These are phyloP conservation scores for Alternaria conjuncta DNA, from an alignment of 2,329 filamentous ascomycete genomes.

Conservation along the genomic window DNA sequence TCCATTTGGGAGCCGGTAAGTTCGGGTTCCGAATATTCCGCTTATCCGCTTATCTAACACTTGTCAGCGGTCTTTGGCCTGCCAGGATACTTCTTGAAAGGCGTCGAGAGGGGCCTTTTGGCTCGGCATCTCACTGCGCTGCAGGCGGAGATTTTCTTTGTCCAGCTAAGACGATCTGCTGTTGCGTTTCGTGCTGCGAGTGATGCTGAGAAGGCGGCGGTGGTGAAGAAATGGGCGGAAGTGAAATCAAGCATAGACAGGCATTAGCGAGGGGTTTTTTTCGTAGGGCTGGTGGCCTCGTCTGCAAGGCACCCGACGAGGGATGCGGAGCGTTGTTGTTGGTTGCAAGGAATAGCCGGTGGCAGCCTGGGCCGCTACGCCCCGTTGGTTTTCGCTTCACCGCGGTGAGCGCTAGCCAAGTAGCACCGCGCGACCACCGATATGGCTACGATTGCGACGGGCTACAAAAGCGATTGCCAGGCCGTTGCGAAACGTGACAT, in stretches of 20 bases:
- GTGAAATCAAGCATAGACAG: background rate
- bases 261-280: background rate
- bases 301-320: background rate
- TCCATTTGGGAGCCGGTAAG: constrained; percentile 4
- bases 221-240: background rate
- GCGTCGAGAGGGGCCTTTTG: constrained; percentile 10
- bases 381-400: background rate
- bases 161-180: constrained; percentile 13
- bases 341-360: background rate
- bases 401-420: background rate
- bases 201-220: background rate
- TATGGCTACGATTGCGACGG: background rate
- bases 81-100: constrained; percentile 20
- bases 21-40: too few relatives aligned
- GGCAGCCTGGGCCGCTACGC: background rate
- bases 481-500: background rate
- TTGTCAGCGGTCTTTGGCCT: constrained; percentile 13
- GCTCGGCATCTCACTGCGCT: constrained; percentile 14
- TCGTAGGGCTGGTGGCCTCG: background rate
- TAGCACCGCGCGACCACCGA: background rate
- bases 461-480: background rate
- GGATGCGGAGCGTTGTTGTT: background rate
- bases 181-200: background rate
- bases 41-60: background rate
- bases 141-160: constrained; percentile 18